phyloP scores from a whole-genome alignment of 108 stramenopile genomes.

The Fragilariopsis cylindrus region DNA sequence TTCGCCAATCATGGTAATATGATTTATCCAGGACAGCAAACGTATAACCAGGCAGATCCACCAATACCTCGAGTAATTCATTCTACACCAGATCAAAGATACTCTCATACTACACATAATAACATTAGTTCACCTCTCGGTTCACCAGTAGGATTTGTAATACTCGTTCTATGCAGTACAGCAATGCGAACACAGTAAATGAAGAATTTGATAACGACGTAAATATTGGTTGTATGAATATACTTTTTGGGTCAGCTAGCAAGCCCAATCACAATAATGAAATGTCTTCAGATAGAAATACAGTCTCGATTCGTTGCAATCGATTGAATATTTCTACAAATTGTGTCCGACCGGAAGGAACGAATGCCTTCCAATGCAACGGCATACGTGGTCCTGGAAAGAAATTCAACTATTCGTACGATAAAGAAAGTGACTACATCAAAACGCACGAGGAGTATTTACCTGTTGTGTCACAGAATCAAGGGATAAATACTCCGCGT shows the following conservation, averaged over 20 bases:
- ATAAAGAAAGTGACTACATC: neutral
- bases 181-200: neutral
- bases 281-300: neutral
- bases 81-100: neutral
- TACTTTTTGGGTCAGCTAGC: neutral
- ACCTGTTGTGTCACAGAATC: neutral
- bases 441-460: neutral
- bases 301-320: neutral
- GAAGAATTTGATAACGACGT: neutral
- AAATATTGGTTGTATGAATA: neutral
- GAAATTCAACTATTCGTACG: conserved; percentile 9
- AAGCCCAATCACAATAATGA: too few relatives aligned
- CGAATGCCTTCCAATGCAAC: conserved; percentile 2
- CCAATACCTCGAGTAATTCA: conserved; percentile 6
- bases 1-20: neutral
- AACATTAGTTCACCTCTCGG: too few relatives aligned
- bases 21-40: neutral
- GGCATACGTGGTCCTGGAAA: conserved; percentile 13
- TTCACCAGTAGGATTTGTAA: too few relatives aligned
- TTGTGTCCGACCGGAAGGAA: neutral
- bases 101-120: neutral
- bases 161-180: neutral
- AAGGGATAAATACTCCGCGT: neutral
- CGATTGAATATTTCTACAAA: neutral
- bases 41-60: neutral